Percentiles rank a stretch among this genome's conserved stretches.
phyloP scores from a whole-genome alignment of 2,329 filamentous ascomycete species.

The Alternaria panax region DNA sequence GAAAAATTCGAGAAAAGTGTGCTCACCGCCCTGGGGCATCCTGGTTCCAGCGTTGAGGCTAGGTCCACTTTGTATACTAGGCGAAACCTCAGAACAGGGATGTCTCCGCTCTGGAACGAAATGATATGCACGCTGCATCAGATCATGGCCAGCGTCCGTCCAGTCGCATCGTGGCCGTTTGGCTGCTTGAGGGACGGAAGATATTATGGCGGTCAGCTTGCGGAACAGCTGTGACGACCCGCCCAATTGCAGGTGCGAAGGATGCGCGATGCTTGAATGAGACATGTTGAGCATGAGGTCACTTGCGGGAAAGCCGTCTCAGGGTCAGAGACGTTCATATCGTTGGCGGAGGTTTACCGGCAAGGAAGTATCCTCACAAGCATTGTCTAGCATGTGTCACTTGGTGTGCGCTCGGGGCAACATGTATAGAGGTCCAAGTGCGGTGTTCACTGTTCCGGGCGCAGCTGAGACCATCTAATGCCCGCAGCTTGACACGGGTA shows the following conservation, averaged over 20 bases:
- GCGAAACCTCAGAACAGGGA: constrained; percentile 34
- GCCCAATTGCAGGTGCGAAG: constrained; percentile 24
- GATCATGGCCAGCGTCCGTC: constrained; percentile 34
- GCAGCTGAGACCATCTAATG: constrained; percentile 16
- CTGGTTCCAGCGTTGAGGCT: constrained; percentile 40
- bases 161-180: constrained; percentile 28
- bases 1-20: constrained; percentile 35
- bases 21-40: constrained; percentile 42
- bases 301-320: constrained; percentile 18
- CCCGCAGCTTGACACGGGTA: constrained; percentile 19
- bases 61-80: constrained; percentile 35
- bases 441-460: constrained; percentile 14
- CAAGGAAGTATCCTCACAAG: constrained; percentile 10
- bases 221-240: constrained; percentile 27
- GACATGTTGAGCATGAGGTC: constrained; percentile 25
- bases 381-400: constrained; percentile 12
- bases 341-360: constrained; percentile 15
- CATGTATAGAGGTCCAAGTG: constrained; percentile 11
- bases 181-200: constrained; percentile 23
- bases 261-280: constrained; percentile 16
- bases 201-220: constrained; percentile 42
- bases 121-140: constrained; percentile 46
- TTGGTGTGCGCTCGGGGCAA: constrained; percentile 10
- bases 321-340: constrained; percentile 12
- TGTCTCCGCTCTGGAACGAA: constrained; percentile 33